Percentiles rank a stretch among this genome's conserved stretches.
Evolutionary conservation across 495 filamentous ascomycete genomes (phyloP).

Genomic region (Trypethelium eluteriae): DNA sequence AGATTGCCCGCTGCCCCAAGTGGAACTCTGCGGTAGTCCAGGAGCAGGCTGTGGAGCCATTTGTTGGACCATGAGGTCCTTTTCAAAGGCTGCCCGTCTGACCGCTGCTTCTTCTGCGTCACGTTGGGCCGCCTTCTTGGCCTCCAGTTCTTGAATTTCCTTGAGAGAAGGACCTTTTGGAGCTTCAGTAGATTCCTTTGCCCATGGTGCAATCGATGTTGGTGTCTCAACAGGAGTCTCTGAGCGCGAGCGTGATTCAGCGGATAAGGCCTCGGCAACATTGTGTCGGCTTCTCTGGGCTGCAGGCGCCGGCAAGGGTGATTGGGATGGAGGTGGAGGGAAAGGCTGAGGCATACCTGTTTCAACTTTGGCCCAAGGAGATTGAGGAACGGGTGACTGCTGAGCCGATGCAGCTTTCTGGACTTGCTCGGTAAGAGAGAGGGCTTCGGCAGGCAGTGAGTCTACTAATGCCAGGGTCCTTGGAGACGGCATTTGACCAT

Average conservation of each 20-base stretch:
- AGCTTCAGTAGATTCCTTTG: conserved; percentile 68
- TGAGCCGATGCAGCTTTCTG: conserved; percentile 67
- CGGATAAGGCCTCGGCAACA: conserved; percentile 70
- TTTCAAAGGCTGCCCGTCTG: conserved; percentile 69
- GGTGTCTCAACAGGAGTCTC: conserved; percentile 54
- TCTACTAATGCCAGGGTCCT: neutral
- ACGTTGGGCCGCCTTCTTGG: conserved; percentile 81
- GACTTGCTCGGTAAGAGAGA: conserved; percentile 81
- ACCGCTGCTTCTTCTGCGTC: conserved; percentile 77
- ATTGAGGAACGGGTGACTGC: conserved; percentile 52
- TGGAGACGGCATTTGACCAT: neutral
- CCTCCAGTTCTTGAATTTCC: conserved; percentile 94
- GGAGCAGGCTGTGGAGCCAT: conserved; percentile 50
- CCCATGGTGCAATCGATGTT: conserved; percentile 75
- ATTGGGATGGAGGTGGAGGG: conserved; percentile 62
- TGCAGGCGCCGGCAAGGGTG: conserved; percentile 76
- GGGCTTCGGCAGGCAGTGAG: conserved; percentile 29
- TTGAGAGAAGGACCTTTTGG: conserved; percentile 88
- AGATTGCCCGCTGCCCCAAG: conserved; percentile 69
- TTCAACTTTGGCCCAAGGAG: conserved; percentile 54
- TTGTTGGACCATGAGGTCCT: conserved; percentile 68
- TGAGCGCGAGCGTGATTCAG: conserved; percentile 62
- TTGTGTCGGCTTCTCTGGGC: conserved; percentile 78
- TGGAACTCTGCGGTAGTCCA: conserved; percentile 79
- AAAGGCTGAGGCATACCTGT: conserved; percentile 70